These are phyloP conservation scores for Phlebiopsis flavidoalba DNA, from an alignment of 768 basidiomycete genomes.

Conservation along the genomic window DNA sequence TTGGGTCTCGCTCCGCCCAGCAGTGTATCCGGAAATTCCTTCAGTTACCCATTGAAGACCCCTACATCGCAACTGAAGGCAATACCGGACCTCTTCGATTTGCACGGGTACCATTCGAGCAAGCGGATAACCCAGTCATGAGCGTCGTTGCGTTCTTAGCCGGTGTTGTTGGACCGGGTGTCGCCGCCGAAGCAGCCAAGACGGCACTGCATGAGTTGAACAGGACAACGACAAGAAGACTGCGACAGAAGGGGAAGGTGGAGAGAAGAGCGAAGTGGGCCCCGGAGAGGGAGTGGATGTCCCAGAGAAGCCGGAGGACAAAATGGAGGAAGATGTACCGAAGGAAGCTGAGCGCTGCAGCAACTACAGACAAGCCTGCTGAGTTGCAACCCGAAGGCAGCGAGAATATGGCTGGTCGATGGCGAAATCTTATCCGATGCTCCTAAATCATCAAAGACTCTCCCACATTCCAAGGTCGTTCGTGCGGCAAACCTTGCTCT, in stretches of 20 bases:
- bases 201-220: slow-evolving; percentile 80
- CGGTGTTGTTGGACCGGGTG: slow-evolving; percentile 82
- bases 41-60: slow-evolving; percentile 94
- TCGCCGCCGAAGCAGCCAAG: slow-evolving; percentile 93
- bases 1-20: slow-evolving; percentile 85
- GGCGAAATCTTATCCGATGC: slow-evolving; percentile 18
- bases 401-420: slow-evolving; percentile 49
- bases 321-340: slow-evolving; percentile 39
- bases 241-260: slow-evolving; percentile 30
- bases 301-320: slow-evolving; percentile 29
- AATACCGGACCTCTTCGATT: slow-evolving; percentile 73
- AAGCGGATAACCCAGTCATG: slow-evolving; percentile 97
- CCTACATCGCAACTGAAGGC: slow-evolving; percentile 75
- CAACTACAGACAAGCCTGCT: slow-evolving; percentile 14
- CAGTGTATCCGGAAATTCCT: slow-evolving; percentile 96
- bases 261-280: slow-evolving; percentile 30
- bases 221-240: slow-evolving; percentile 46
- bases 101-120: slow-evolving; percentile 83
- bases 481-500: slow-evolving; percentile 87
- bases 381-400: slow-evolving; percentile 15
- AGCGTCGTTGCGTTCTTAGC: slow-evolving; percentile 97
- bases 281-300: slow-evolving; percentile 27
- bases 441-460: slow-evolving; percentile 28
- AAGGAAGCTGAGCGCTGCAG: slow-evolving; percentile 22
- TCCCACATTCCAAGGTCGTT: slow-evolving; percentile 70